phyloP scores from a whole-genome alignment of 2,329 filamentous ascomycete genomes.

The Fusarium robinianum region DNA sequence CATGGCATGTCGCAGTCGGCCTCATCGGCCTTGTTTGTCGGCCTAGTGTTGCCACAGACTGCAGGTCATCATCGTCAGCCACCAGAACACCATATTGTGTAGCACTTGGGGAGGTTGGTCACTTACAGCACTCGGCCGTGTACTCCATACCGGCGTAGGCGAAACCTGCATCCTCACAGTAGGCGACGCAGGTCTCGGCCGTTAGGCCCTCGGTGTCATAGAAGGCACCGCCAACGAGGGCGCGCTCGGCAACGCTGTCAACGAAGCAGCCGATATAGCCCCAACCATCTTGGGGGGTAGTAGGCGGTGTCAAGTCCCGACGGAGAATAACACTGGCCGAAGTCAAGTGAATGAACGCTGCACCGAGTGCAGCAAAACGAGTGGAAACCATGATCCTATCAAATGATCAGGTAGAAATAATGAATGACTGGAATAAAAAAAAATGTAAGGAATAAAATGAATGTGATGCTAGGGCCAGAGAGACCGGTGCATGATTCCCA shows the following conservation, averaged over 20 bases:
- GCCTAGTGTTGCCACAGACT: slow-evolving; percentile 45
- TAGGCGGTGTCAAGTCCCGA: slow-evolving; percentile 29
- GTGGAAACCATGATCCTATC: slow-evolving; percentile 16
- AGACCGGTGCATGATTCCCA: slow-evolving; percentile 15
- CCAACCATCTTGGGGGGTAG: slow-evolving; percentile 26
- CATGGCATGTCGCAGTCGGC: slow-evolving; percentile 53
- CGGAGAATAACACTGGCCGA: slow-evolving; percentile 27
- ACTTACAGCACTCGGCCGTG: slow-evolving; percentile 52
- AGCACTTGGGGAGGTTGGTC: background rate
- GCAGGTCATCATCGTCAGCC: slow-evolving; percentile 9
- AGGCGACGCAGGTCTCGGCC: slow-evolving; percentile 51
- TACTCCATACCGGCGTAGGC: slow-evolving; percentile 56
- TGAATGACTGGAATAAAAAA: slow-evolving; percentile 7
- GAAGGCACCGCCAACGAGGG: slow-evolving; percentile 26
- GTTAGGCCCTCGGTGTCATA: slow-evolving; percentile 39
- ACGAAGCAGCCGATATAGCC: slow-evolving; percentile 33
- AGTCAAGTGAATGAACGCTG: slow-evolving; percentile 27
- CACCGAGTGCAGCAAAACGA: slow-evolving; percentile 26
- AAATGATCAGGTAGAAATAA: background rate
- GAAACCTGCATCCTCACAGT: slow-evolving; percentile 50
- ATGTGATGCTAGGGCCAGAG: slow-evolving; percentile 6
- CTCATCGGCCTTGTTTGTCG: slow-evolving; percentile 44
- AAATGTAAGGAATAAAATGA: slow-evolving; percentile 15
- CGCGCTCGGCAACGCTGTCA: slow-evolving; percentile 29
- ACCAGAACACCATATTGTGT: background rate